phyloP scores from a whole-genome alignment of 2,329 filamentous ascomycete genomes.

The Mollisia scopiformis region DNA sequence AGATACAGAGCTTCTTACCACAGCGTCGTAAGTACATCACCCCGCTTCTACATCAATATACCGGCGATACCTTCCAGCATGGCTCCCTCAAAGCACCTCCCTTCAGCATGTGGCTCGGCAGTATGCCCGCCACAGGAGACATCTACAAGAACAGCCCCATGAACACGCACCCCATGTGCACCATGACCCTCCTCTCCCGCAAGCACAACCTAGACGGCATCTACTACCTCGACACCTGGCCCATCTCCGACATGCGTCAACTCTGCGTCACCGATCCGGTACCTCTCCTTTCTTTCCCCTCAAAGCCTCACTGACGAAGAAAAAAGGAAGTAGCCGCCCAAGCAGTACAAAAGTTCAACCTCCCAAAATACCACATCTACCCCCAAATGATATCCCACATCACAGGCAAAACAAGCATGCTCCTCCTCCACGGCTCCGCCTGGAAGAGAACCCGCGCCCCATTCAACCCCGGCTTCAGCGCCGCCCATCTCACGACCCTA shows the following conservation, averaged over 20 bases:
- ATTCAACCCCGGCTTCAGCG: slow-evolving; percentile 25
- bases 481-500: slow-evolving; percentile 16
- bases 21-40: not conserved
- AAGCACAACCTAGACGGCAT: slow-evolving; percentile 7
- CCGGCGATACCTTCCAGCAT: not conserved
- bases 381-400: slow-evolving; percentile 8
- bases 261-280: slow-evolving; percentile 10
- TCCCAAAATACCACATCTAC: slow-evolving; percentile 6
- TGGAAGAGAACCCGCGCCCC: slow-evolving; percentile 23
- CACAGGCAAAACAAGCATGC: slow-evolving; percentile 16
- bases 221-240: slow-evolving; percentile 14
- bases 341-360: not conserved
- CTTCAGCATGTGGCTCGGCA: slow-evolving; percentile 12
- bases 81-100: slow-evolving; percentile 6
- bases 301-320: not conserved
- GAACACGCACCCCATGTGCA: slow-evolving; percentile 11
- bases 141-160: slow-evolving; percentile 6
- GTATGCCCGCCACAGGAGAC: slow-evolving; percentile 1
- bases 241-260: not conserved
- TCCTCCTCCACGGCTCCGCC: slow-evolving; percentile 13
- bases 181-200: slow-evolving; percentile 10
- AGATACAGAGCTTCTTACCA: not conserved
- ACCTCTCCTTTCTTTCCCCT: not conserved
- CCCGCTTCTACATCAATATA: not conserved
- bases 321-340: slow-evolving; percentile 5